Evolutionary conservation across 805 yeast genomes (phyloP).

Genomic region (Starmerella geochares): DNA sequence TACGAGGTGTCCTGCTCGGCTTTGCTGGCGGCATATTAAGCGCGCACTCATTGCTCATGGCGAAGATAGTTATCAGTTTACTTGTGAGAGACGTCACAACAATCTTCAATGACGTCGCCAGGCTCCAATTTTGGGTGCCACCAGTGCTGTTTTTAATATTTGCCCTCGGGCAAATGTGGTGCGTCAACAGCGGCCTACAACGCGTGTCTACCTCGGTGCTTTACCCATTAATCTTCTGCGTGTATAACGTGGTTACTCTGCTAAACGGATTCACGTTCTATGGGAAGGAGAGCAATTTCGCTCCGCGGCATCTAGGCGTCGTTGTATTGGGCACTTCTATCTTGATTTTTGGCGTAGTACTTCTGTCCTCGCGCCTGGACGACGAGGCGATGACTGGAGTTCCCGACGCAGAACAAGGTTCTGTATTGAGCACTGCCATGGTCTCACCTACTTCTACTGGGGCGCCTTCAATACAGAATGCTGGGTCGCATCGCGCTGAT

Average conservation of each 20-base stretch:
- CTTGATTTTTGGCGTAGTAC: conserved; percentile 50
- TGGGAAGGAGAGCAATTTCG: conserved; percentile 39
- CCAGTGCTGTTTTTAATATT: conserved; percentile 38
- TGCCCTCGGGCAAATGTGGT: conserved; percentile 60
- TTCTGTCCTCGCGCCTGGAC: conserved; percentile 46
- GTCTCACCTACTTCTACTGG: neutral
- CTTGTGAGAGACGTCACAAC: conserved; percentile 38
- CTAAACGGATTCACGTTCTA: conserved; percentile 55
- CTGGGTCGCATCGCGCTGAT: no score
- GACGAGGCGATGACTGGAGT: neutral
- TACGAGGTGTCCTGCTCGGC: conserved; percentile 52
- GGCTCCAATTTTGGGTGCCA: conserved; percentile 41
- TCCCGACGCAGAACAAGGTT: neutral
- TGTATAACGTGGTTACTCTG: conserved; percentile 62
- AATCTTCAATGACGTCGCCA: conserved; percentile 34
- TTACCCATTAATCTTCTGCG: conserved; percentile 77
- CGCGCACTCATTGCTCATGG: conserved; percentile 75
- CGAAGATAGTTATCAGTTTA: conserved; percentile 73
- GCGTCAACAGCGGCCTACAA: conserved; percentile 63
- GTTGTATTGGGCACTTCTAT: conserved; percentile 42
- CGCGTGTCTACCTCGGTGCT: conserved; percentile 63
- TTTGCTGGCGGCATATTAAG: conserved; percentile 64
- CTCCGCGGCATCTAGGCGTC: conserved; percentile 32
- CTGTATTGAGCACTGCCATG: neutral
- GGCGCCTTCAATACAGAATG: neutral